Evolutionary conservation across 129 eudicot genomes (phyloP), one percentile per base, ranked within the genome.

Genomic region (Flaveria sonorensis): DNA sequence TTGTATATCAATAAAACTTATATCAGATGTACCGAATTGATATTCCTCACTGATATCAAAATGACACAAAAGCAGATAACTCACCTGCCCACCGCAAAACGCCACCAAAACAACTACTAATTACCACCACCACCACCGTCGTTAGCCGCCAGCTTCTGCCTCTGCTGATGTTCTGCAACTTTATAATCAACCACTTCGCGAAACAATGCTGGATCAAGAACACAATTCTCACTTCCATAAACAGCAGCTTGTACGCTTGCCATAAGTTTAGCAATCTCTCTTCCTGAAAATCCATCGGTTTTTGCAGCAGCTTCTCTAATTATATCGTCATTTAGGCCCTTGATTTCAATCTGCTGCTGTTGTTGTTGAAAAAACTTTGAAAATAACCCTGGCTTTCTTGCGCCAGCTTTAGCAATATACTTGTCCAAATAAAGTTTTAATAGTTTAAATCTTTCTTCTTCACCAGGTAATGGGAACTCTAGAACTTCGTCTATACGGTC

Each of bases 231-330:
- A 52, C 97, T 95, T 30, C 99, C 99, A 52, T 95, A 95, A 36
- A 95, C 96, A 36, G 97, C 99, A 20, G 97, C 99, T 80, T 92
- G 99, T 61, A 95, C 99, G 66, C 99, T 85, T 9, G 99, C 97
- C 99, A 95, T 92, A 70, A 95, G 80, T 82, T 95, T 95, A 9
- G 99, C 99, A 50, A 95, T 86, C 75, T 95, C 99, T 79, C 99
- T 89, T 59, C 99, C 99, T 0, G 99, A 95, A 68, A 95, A 95
- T 12, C 96, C 99, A 11, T 81, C 92, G 0, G 92, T 88, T 82
- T 86, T 91, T 19, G 94, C 88, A 16, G 99, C 99, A 46, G 96
- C 96, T 82, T 95, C 99, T 81, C 79, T 85, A 10, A 95, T 46
- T 60, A 95, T 77, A 55, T 89, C 96, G 36, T 95, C 97, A 1